Evolutionary conservation across 192 early-diverging fungal species (phyloP).

Genomic region (Mortierella antarctica): DNA sequence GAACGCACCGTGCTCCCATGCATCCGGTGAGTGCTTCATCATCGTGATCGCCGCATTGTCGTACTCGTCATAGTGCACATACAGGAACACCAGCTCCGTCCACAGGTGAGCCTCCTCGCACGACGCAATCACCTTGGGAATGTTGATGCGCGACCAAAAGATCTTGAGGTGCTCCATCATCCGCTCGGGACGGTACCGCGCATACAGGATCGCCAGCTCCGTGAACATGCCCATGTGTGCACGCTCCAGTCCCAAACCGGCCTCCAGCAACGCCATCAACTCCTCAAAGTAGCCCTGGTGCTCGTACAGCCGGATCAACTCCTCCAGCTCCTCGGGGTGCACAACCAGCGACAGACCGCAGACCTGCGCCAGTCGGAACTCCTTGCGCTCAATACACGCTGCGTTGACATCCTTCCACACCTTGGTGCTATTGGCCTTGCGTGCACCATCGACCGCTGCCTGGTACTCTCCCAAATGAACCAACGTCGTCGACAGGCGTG

Average conservation of each 20-base stretch:
- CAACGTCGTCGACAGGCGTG: conserved; percentile 94
- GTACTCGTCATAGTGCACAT: conserved; percentile 98
- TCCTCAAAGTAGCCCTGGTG: conserved; percentile 90
- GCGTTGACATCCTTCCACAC: conserved; percentile 99
- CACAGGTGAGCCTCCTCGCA: conserved; percentile 95
- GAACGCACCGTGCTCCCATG: conserved; percentile 97
- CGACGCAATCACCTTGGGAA: conserved; percentile 97
- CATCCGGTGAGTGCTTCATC: conserved; percentile 94
- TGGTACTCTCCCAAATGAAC: conserved; percentile 96
- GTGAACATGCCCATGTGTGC: conserved; percentile 99
- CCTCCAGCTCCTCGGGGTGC: conserved; percentile 97
- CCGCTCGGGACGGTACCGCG: conserved; percentile 93
- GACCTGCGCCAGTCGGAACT: conserved; percentile 98
- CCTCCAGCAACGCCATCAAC: conserved; percentile 90
- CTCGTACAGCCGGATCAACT: conserved; percentile 90
- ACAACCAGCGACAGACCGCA: conserved; percentile 97
- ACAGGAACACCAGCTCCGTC: conserved; percentile 98
- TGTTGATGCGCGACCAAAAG: conserved; percentile 98
- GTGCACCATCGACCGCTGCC: conserved; percentile 96
- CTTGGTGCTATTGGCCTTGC: conserved; percentile 98
- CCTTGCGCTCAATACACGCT: conserved; percentile 93
- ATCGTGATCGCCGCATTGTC: conserved; percentile 98
- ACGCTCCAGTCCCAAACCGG: conserved; percentile 94
- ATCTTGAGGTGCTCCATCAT: conserved; percentile 98
- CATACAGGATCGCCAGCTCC: conserved; percentile 96